Base-by-base conservation (phyloP, 805 yeast species). In the Jamesozyma jinghongensis region DNA sequence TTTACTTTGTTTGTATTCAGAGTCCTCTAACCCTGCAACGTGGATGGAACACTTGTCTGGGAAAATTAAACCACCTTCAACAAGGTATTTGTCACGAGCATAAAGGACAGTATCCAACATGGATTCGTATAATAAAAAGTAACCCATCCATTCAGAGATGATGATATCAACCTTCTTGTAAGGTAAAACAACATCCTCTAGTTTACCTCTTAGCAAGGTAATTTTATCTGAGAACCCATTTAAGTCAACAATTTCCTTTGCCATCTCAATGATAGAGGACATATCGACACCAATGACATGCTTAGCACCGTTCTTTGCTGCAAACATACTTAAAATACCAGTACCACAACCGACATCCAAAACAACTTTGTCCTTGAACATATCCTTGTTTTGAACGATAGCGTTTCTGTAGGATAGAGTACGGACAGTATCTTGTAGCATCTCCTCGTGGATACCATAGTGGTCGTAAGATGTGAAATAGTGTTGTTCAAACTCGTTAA, bases 291-390 rank as follows among this genome's bases (percentile, higher is more conserved):
- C 95, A 63, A 87, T 82, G 40, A 92, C 98, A 59, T 87, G 97
- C 63, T 87, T 86, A 48, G 98, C 98, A 50, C 98, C 99, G n/a
- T 97, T 94, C 59, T 81, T 81, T 38, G 90, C 96, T 14, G 97
- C 97, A 71, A 92, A 92, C 95, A 92, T 85, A 19, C 97, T 88
- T 47, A 92, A 68, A 51, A 92, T 87, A 52, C 98, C 99, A 17
- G 98, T 92, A 52, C 99, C 99, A 65, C 98, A 94, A 37, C 99
- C 99, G 43, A 92, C 98, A 66, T 92, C 99, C 43, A 92, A 70
- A 6, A 92, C 99, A 46, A 90, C 67, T 69, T 92, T 92, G 65
- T 79, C 97, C 62, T 87, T 86, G 71, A 92, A 90, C 40, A 86
- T 67, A 51, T 81, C 83, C 55, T 81, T 81, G 70, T 92, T 92